phyloP scores from a whole-genome alignment of 2,329 filamentous ascomycete genomes.

The Nakataea oryzae region DNA sequence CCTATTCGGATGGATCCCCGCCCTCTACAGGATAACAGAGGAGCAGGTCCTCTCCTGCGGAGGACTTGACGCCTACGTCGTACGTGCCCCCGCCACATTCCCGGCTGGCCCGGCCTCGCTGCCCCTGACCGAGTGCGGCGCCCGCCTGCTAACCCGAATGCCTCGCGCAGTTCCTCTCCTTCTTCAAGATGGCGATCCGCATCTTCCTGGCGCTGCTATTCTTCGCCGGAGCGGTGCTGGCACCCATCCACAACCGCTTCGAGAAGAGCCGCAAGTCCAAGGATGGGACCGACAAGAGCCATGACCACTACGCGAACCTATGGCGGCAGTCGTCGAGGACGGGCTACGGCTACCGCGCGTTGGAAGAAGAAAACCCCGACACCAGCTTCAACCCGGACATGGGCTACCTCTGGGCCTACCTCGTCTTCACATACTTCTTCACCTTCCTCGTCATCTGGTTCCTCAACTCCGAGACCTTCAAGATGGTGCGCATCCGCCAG shows the following conservation, averaged over 20 bases:
- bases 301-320: background rate
- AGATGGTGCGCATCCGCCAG: constrained; percentile 77
- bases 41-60: constrained; percentile 83
- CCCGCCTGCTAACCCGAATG: background rate
- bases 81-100: constrained; percentile 25
- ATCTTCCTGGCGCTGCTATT: constrained; percentile 72
- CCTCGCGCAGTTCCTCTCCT: constrained; percentile 60
- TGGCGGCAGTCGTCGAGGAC: background rate
- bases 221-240: constrained; percentile 70
- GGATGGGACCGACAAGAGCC: background rate
- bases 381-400: constrained; percentile 22
- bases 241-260: constrained; percentile 73
- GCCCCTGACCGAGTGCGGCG: background rate
- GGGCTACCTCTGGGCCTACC: constrained; percentile 79
- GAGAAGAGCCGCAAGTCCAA: constrained; percentile 2
- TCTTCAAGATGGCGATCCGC: constrained; percentile 91
- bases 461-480: constrained; percentile 72
- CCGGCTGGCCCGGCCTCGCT: background rate
- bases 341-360: background rate
- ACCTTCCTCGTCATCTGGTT: constrained; percentile 72
- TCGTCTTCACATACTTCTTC: constrained; percentile 92
- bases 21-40: constrained; percentile 74
- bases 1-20: constrained; percentile 88
- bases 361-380: constrained; percentile 12
- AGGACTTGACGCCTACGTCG: constrained; percentile 89